Percentiles rank a stretch among this genome's conserved stretches.
Evolutionary conservation across 202 grass and related monocot species (phyloP).

Genomic region (Musa balbisiana): DNA sequence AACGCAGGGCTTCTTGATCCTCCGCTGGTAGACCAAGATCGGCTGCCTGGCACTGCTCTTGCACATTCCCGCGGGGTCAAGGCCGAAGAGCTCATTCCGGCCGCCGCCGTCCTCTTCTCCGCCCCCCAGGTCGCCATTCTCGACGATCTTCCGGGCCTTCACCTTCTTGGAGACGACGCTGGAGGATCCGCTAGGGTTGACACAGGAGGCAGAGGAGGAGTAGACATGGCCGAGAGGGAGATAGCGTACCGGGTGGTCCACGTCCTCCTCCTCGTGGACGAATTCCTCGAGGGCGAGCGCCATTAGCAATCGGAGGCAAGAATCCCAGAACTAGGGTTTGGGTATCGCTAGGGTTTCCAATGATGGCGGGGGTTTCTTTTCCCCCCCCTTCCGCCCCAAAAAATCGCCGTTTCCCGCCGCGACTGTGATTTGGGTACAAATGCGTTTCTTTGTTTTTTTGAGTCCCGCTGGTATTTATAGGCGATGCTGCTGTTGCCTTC

Average conservation of each 20-base stretch:
- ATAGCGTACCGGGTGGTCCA: slow-evolving; percentile 49
- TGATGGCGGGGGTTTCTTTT: background rate
- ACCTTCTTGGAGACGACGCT: slow-evolving; percentile 23
- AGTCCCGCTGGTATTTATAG: slow-evolving; percentile 16
- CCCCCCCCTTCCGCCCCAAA: background rate
- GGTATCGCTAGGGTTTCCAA: slow-evolving; percentile 7
- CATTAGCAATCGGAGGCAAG: slow-evolving; percentile 25
- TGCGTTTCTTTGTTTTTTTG: slow-evolving; percentile 1
- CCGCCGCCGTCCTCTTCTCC: slow-evolving; percentile 8
- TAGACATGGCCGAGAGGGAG: slow-evolving; percentile 67
- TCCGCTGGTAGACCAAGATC: slow-evolving; percentile 56
- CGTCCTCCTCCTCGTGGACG: slow-evolving; percentile 44
- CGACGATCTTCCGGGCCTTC: slow-evolving; percentile 28
- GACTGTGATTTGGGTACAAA: slow-evolving; percentile 5
- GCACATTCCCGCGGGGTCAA: background rate
- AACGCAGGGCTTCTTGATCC: slow-evolving; percentile 43
- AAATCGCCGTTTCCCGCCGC: slow-evolving; percentile 25
- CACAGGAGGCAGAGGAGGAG: slow-evolving; percentile 47
- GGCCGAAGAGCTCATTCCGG: background rate
- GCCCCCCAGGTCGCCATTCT: background rate
- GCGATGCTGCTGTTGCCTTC: background rate
- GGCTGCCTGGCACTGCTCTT: slow-evolving; percentile 23
- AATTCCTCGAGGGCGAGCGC: slow-evolving; percentile 57
- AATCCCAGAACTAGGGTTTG: background rate
- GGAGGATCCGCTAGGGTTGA: slow-evolving; percentile 24